These are phyloP conservation scores for Torulaspora microellipsoides DNA, from an alignment of 805 yeast species.

Conservation along the genomic window DNA sequence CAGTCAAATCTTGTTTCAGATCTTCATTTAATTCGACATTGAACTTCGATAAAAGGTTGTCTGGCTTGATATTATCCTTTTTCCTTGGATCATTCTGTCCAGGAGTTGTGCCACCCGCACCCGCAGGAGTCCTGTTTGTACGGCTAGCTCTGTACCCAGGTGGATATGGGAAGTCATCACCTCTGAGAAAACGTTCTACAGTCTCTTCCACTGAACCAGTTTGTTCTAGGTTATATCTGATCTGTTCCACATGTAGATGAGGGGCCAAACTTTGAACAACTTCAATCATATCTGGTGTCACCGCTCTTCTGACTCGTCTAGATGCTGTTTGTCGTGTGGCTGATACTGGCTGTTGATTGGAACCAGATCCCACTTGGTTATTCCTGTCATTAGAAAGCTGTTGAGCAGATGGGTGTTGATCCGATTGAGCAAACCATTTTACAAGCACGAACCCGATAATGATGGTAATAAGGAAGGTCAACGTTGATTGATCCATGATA, in stretches of 20 bases:
- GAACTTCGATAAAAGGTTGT: conserved; percentile 28
- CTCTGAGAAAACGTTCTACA: conserved; percentile 62
- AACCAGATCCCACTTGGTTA: background rate
- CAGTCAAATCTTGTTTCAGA: conserved; percentile 20
- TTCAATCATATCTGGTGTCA: conserved; percentile 72
- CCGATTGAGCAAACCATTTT: conserved; percentile 63
- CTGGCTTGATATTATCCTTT: conserved; percentile 29
- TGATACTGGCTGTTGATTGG: conserved; percentile 2
- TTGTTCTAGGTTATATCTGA: conserved; percentile 64
- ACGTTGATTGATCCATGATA: conserved; percentile 51
- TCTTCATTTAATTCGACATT: conserved; percentile 23
- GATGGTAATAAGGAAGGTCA: conserved; percentile 46
- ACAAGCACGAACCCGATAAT: conserved; percentile 53
- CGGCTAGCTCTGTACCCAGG: conserved; percentile 35
- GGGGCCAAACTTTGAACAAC: conserved; percentile 85
- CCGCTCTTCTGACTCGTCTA: conserved; percentile 40
- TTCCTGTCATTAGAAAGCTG: conserved; percentile 5
- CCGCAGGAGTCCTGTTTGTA: conserved; percentile 4
- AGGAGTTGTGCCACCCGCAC: conserved; percentile 2
- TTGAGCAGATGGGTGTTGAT: conserved; percentile 41
- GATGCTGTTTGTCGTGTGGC: conserved; percentile 8
- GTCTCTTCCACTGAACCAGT: conserved; percentile 82
- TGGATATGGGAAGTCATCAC: conserved; percentile 57
- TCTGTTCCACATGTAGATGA: conserved; percentile 59
- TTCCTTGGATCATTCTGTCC: conserved; percentile 28